A percentile compares a stretch with the other conserved stretches of the same genome.
Conservation (phyloP, 768 basidiomycete species). For the Boletus subcaerulescens region DNA sequence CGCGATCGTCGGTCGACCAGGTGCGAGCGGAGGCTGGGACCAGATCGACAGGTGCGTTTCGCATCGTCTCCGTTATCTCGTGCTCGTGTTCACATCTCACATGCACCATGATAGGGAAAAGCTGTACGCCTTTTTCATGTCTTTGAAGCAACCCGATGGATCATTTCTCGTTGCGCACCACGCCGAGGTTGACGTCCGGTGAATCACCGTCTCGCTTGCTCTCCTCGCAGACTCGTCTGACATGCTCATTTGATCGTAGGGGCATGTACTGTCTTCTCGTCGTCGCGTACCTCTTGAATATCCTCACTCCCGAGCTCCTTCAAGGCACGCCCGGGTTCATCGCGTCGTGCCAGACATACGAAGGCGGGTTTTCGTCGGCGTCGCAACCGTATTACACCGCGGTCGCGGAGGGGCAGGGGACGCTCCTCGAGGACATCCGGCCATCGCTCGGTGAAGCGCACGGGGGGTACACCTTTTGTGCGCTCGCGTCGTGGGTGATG, state of each 20-base stretch:
- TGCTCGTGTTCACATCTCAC: too few relatives aligned
- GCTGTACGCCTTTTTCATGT: constrained; percentile 88
- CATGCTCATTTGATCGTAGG: constrained; percentile 25
- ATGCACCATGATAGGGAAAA: constrained; percentile 40
- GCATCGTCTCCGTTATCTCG: too few relatives aligned
- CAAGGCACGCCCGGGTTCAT: constrained; percentile 75
- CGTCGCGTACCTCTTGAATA: constrained; percentile 75
- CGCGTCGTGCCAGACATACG: constrained; percentile 92
- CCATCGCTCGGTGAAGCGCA: constrained; percentile 94
- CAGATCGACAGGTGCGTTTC: constrained; percentile 68
- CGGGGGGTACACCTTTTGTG: constrained; percentile 96
- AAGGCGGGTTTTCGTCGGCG: constrained; percentile 88
- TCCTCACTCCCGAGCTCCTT: constrained; percentile 87
- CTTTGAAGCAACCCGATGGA: constrained; percentile 88
- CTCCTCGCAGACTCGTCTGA: background rate
- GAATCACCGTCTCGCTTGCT: constrained; percentile 17
- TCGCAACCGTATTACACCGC: constrained; percentile 64
- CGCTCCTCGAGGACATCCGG: constrained; percentile 45
- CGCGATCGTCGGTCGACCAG: constrained; percentile 76
- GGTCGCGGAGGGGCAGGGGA: constrained; percentile 4
- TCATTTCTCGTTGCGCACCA: constrained; percentile 86
- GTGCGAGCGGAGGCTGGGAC: constrained; percentile 79
- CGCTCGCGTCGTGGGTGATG: constrained; percentile 80
- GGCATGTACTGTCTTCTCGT: constrained; percentile 92
- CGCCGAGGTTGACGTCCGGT: constrained; percentile 95